Conservation (phyloP, 805 yeast species). For the Helenozyma rhizophorensis region DNA sequence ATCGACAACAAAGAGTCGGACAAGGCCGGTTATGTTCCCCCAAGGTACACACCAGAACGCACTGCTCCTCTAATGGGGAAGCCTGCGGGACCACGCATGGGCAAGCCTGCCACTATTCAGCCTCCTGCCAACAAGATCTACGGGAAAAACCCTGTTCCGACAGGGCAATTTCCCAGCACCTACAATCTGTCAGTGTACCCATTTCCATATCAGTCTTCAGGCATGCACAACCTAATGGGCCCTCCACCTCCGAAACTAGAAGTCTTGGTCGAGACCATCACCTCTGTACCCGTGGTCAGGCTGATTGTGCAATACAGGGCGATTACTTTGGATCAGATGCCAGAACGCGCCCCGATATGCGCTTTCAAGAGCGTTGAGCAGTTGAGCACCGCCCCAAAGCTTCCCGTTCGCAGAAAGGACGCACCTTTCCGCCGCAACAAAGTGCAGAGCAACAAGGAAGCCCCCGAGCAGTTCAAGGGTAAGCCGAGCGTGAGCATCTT, state of each 20-base stretch:
- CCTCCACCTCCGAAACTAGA: slow-evolving; percentile 37
- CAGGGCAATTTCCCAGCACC: slow-evolving; percentile 20
- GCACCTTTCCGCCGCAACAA: slow-evolving; percentile 44
- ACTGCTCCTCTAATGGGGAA: slow-evolving; percentile 29
- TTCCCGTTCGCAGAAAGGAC: slow-evolving; percentile 31
- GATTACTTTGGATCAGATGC: slow-evolving; percentile 21
- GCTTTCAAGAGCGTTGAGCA: slow-evolving; percentile 32
- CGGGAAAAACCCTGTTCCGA: slow-evolving; percentile 17
- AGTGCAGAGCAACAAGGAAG: slow-evolving; percentile 73
- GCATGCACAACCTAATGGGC: slow-evolving; percentile 6
- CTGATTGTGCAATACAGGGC: slow-evolving; percentile 22
- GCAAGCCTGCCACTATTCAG: slow-evolving; percentile 42
- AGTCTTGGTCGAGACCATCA: slow-evolving; percentile 25
- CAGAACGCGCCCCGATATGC: slow-evolving; percentile 23
- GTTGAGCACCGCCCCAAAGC: slow-evolving; percentile 27
- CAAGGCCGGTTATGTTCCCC: too few species aligned
- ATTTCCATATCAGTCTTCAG: background rate
- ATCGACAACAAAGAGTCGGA: slow-evolving; percentile 19
- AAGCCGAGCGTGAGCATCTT: slow-evolving; percentile 85
- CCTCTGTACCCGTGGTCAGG: slow-evolving; percentile 19
- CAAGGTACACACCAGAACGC: too few species aligned
- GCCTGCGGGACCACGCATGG: slow-evolving; percentile 35
- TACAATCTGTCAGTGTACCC: slow-evolving; percentile 8
- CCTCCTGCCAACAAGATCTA: slow-evolving; percentile 39
- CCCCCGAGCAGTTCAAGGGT: slow-evolving; percentile 79